These are phyloP conservation scores for Penicillium bovifimosum DNA, from an alignment of 495 filamentous ascomycete genomes.

Conservation along the genomic window DNA sequence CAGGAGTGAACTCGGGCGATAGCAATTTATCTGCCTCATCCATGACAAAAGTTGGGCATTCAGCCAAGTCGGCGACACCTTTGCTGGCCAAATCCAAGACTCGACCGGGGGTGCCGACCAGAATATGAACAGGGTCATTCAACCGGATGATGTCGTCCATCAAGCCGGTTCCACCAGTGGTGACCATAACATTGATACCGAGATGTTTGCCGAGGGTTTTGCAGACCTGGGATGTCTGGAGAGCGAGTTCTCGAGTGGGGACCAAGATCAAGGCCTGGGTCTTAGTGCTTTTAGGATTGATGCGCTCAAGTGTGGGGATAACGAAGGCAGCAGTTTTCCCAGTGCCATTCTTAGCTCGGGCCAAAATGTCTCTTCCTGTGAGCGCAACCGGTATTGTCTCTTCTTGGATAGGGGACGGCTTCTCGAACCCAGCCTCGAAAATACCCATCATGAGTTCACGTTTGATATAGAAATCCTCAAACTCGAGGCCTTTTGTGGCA, in stretches of 20 bases:
- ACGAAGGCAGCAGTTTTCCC: conserved; percentile 98
- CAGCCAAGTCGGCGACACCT: conserved; percentile 90
- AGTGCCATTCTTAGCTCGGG: conserved; percentile 96
- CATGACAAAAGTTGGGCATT: conserved; percentile 97
- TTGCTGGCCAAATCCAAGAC: conserved; percentile 94
- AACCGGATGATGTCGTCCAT: conserved; percentile 97
- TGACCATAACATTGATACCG: conserved; percentile 97
- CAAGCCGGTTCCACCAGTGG: conserved; percentile 88
- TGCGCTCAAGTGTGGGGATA: conserved; percentile 89
- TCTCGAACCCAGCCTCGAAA: conserved; percentile 97
- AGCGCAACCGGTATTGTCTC: conserved; percentile 95
- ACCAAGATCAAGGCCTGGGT: conserved; percentile 95
- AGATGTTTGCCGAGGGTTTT: conserved; percentile 97
- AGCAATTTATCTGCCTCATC: conserved; percentile 97
- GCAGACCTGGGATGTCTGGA: conserved; percentile 98
- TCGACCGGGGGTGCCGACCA: conserved; percentile 93
- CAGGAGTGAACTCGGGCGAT: conserved; percentile 91
- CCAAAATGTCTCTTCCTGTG: conserved; percentile 90
- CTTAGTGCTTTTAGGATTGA: conserved; percentile 93
- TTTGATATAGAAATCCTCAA: conserved; percentile 93
- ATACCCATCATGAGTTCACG: conserved; percentile 97
- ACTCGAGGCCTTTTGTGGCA: conserved; percentile 92
- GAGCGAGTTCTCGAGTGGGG: conserved; percentile 92
- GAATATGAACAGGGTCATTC: conserved; percentile 90
- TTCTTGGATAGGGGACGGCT: conserved; percentile 98